Base-by-base conservation (phyloP, 805 yeast species). In the Schwanniomyces yamadae region DNA sequence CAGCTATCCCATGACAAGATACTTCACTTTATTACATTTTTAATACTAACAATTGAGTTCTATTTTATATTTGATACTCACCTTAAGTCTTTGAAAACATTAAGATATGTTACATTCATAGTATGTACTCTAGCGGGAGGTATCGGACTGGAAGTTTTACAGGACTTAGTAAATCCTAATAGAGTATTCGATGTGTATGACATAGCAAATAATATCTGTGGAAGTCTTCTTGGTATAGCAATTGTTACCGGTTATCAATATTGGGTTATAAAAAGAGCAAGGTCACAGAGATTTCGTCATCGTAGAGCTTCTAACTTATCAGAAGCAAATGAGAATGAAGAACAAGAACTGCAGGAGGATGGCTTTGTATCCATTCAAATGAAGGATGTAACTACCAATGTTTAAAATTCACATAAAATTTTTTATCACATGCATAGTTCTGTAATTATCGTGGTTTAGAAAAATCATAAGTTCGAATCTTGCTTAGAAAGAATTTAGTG, bases 151-250 rank as follows among this genome's bases (percentile, higher is more conserved):
- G 85, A 79, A 47, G 57, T 70, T 31, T 36, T 68, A 1, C 85
- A 79, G 44, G 66, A 66, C 12, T 6, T 60, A 12, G 55, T 77
- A 3, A 66, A 75, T 24, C 71, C 79, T 1, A 48, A 41, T 3
- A 48, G 85, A 34, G 55, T 57, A 0, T 78, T 77, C 52, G 85
- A 79, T 42, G 31, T 50, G 2, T 31, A 44, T 31, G 85, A 79
- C 48, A 78, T 78, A 13, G 31, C 42, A 9, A 49, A 36, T 40
- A 68, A 68, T 38, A 33, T 64, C 4, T 39, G 33, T 6, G 73
- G 73, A 3, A 57, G 64, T 39, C 28, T 48, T 4, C 15, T 48
- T 7, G 69, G 63, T 8, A 37, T 66, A 13, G 41, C 33, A n/a
- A 19, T 33, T 7, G 42, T 50, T 19, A 32, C 44, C 13, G 23